These are phyloP conservation scores for Helianthus tuberosus DNA, from an alignment of 129 eudicot genomes.

Conservation along the genomic window DNA sequence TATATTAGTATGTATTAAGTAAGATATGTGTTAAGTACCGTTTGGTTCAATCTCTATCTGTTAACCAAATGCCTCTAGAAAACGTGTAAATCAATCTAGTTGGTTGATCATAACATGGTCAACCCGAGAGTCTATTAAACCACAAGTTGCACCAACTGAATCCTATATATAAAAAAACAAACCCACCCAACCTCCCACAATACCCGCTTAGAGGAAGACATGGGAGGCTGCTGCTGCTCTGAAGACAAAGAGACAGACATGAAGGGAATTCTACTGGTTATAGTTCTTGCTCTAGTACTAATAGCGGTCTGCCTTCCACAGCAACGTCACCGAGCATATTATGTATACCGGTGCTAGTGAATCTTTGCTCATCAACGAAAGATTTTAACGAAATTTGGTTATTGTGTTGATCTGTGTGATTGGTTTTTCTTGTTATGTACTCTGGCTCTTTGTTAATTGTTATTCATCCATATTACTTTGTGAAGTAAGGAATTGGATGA, in stretches of 20 bases:
- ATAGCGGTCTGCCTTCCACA: slow-evolving; percentile 23
- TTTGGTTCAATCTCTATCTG: too few species aligned
- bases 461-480: too few species aligned
- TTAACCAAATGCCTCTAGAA: too few species aligned
- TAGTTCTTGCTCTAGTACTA: slow-evolving; percentile 25
- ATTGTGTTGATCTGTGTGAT: too few species aligned
- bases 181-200: background rate
- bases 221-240: slow-evolving; percentile 33
- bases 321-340: slow-evolving; percentile 10
- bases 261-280: slow-evolving; percentile 15
- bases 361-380: too few species aligned
- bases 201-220: background rate
- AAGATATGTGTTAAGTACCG: too few species aligned
- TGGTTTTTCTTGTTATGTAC: too few species aligned
- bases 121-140: background rate
- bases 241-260: slow-evolving; percentile 16
- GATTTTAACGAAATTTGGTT: too few species aligned
- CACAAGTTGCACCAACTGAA: background rate
- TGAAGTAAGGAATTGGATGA: too few species aligned
- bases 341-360: slow-evolving; percentile 26
- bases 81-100: too few species aligned
- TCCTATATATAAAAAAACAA: background rate
- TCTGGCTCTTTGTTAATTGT: too few species aligned
- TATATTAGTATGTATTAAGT: too few species aligned
- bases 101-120: background rate